These are phyloP conservation scores for Phascolomyces articulosus DNA, from an alignment of 371 early-diverging fungal genomes.

Conservation along the genomic window DNA sequence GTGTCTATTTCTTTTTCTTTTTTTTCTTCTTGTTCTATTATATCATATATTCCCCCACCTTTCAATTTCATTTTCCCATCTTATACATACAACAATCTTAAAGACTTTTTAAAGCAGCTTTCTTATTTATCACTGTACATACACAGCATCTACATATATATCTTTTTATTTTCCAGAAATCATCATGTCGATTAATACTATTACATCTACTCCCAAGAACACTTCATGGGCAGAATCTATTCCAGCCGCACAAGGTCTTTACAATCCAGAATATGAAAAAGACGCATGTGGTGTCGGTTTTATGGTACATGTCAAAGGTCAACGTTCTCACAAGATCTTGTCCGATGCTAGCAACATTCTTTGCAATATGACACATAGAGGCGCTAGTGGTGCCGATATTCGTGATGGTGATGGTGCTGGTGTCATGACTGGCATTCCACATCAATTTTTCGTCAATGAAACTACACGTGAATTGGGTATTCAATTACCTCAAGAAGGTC, in stretches of 20 bases:
- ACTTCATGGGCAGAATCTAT: constrained; percentile 78
- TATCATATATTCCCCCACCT: background rate
- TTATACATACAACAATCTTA: constrained; percentile 6
- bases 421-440: constrained; percentile 94
- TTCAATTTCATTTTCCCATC: background rate
- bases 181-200: background rate
- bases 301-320: constrained; percentile 89
- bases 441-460: constrained; percentile 79
- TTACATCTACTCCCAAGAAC: constrained; percentile 65
- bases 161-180: background rate
- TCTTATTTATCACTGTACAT: background rate
- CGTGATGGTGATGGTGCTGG: constrained; percentile 91
- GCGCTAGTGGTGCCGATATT: constrained; percentile 90
- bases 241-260: constrained; percentile 88
- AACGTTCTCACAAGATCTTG: constrained; percentile 85
- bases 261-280: constrained; percentile 88
- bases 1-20: background rate
- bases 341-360: constrained; percentile 86
- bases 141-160: constrained; percentile 1
- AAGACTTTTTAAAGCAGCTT: background rate
- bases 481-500: constrained; percentile 72
- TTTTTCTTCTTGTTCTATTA: too few species aligned
- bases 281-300: constrained; percentile 98
- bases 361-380: constrained; percentile 97
- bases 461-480: constrained; percentile 60